These are phyloP conservation scores for Aspergillus hortae DNA, from an alignment of 2,329 filamentous ascomycete genomes.

Conservation along the genomic window DNA sequence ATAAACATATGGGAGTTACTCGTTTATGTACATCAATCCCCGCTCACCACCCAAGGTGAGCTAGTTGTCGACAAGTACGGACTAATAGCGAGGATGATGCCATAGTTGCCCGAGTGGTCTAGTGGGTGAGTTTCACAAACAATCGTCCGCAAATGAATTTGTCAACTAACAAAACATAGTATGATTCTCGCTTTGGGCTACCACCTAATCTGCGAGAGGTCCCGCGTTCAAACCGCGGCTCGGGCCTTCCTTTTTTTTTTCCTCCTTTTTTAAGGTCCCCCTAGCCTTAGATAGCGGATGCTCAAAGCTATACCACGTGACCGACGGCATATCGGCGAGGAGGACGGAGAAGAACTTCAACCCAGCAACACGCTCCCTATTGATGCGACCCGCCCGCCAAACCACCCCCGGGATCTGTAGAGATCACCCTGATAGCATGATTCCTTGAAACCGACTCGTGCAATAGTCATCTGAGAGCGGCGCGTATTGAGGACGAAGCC, in stretches of 20 bases:
- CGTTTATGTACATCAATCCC: too few relatives aligned
- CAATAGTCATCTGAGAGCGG: neutral
- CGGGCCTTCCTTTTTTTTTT: too few relatives aligned
- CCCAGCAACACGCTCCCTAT: neutral
- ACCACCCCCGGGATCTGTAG: neutral
- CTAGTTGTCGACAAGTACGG: too few relatives aligned
- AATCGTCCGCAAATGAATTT: too few relatives aligned
- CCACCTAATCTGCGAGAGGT: neutral
- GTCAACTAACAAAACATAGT: neutral
- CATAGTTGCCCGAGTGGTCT: too few relatives aligned
- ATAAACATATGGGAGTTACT: too few relatives aligned
- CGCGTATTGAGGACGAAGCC: slow-evolving; percentile 1
- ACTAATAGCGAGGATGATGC: too few relatives aligned
- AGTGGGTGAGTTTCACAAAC: too few relatives aligned
- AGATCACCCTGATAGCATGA: neutral
- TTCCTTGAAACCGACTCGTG: neutral
- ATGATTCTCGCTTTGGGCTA: neutral
- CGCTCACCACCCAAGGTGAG: too few relatives aligned
- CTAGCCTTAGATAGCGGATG: neutral
- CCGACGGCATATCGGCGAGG: neutral
- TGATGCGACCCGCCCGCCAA: neutral
- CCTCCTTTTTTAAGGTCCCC: too few relatives aligned
- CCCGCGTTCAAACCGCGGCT: neutral
- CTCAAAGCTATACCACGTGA: neutral
- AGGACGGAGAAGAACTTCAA: neutral